Evolutionary conservation across 257 asterid species (phyloP).

Genomic region (Solanum appendiculatum): DNA sequence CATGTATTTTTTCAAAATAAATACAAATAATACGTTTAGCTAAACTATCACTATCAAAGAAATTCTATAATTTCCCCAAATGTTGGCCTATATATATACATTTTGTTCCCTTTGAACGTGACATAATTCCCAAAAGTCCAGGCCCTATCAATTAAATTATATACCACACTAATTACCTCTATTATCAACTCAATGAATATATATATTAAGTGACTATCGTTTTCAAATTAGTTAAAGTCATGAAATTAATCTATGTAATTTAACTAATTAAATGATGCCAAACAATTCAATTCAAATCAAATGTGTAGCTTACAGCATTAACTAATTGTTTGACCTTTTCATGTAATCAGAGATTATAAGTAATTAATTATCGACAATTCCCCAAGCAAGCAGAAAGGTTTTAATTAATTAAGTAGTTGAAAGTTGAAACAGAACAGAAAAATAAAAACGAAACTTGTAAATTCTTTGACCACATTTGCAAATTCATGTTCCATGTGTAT

Average conservation of each 20-base stretch:
- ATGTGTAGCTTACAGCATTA: background rate
- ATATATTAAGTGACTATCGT: background rate
- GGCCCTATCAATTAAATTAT: background rate
- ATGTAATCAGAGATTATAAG: background rate
- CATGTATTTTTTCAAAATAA: background rate
- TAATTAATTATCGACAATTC: background rate
- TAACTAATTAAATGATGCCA: background rate
- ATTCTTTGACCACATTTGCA: background rate
- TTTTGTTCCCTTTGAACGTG: background rate
- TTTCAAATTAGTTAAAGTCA: background rate
- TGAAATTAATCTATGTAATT: background rate
- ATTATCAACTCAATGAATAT: background rate
- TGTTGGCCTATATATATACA: background rate
- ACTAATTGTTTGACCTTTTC: background rate
- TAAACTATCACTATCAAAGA: background rate
- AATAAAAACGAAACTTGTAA: background rate
- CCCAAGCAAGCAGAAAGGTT: background rate
- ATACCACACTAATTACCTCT: background rate
- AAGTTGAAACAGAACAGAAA: background rate
- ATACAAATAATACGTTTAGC: background rate
- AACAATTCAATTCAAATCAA: background rate
- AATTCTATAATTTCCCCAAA: background rate
- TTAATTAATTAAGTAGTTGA: background rate
- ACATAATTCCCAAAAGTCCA: background rate
- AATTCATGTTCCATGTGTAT: background rate